Evolutionary conservation across 176 grass and related monocot species (phyloP), one percentile per base, ranked within the genome.

Genomic region (Phragmites australis): DNA sequence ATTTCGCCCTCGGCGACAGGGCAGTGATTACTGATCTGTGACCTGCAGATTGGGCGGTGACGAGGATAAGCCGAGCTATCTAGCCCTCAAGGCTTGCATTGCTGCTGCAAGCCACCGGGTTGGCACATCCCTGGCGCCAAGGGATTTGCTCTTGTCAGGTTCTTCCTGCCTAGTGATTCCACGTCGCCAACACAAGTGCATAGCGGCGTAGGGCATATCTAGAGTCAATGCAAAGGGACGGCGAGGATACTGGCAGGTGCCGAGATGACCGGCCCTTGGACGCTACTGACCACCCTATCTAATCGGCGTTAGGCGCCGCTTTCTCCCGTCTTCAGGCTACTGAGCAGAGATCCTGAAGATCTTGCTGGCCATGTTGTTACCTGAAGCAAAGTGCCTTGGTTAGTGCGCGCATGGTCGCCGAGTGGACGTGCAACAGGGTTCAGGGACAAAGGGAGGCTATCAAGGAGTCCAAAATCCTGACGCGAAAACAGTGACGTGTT

Each of bases 91-190:
- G 22, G 40, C 57, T 59, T 45, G n/a, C 71, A n/a, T 68, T 2
- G 12, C 65, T 1, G 55, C 19, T 23, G 59, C 44, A 48, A 25
- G 61, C 47, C 61, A 53, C 32, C 62, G 9, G 61, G 76, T 11
- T 13, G 31, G 76, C 77, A 55, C 77, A 80, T 80, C 77, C 48
- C 62, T 80, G 63, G 22, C 6, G 62, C 23, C 77, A n/a, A 68
- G 77, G 63, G 77, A 80, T 80, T 43, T 19, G 48, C 55, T 9
- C 39, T 15, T n/a, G 26, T 45, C 41, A 21, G 12, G 12, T 5
- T n/a, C 44, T 10, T 19, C 23, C 7, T 1, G 12, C 1, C 9
- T 8, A 14, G 14, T 18, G 52, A 9, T n/a, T 58, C 21, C 72
- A 75, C 53, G 22, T 59, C 21, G 12, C 22, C 2, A 8, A 13